Evolutionary conservation across 179 eudicot genomes (phyloP).

Genomic region (Corrigiola litoralis): DNA sequence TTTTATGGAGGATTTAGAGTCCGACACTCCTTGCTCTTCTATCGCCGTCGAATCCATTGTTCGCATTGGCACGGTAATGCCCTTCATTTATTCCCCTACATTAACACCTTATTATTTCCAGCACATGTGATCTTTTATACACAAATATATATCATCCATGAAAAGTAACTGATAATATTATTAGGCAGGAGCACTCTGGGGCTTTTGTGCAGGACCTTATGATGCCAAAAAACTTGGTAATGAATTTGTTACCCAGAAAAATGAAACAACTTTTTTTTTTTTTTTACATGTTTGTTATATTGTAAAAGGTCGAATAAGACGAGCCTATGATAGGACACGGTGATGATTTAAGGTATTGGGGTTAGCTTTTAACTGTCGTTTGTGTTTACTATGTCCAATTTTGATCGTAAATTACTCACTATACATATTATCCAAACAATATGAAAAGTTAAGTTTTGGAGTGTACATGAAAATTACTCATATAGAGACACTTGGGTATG

Average conservation of each 20-base stretch:
- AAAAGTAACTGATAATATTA: background rate
- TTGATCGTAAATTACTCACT: too few relatives aligned
- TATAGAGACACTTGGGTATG: too few relatives aligned
- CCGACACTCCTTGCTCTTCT: constrained; percentile 73
- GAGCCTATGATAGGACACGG: too few relatives aligned
- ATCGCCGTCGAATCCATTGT: constrained; percentile 68
- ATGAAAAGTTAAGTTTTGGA: too few relatives aligned
- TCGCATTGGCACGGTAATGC: constrained; percentile 59
- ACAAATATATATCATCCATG: background rate
- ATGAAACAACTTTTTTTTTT: background rate
- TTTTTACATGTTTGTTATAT: background rate
- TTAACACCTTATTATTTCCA: background rate
- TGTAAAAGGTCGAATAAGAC: background rate
- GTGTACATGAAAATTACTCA: too few relatives aligned
- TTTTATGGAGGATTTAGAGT: constrained; percentile 41
- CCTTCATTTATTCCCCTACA: background rate
- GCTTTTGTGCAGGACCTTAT: constrained; percentile 57
- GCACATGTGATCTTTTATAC: background rate
- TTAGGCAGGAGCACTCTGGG: constrained; percentile 86
- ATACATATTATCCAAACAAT: too few relatives aligned
- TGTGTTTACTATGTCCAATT: too few relatives aligned
- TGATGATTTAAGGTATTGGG: too few relatives aligned
- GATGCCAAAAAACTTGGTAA: constrained; percentile 64
- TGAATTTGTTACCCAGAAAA: background rate
- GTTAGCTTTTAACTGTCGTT: too few relatives aligned